phyloP scores from a whole-genome alignment of 164 flowering plant genomes.

The Malania oleifera region DNA sequence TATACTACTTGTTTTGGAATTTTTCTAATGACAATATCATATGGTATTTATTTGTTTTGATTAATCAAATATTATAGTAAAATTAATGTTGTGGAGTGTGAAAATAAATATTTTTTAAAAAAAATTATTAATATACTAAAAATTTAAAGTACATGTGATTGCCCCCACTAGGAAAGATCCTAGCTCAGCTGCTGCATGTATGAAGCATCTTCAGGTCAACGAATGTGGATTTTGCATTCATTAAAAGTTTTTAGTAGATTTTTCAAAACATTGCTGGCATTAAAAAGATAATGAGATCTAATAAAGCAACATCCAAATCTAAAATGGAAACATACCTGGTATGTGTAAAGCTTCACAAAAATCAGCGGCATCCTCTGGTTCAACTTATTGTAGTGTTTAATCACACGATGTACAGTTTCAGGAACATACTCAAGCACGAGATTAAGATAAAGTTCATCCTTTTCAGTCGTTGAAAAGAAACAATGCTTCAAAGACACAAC shows the following conservation, averaged over 20 bases:
- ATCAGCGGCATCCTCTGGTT: constrained; percentile 61
- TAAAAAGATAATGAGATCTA: not conserved
- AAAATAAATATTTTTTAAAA: too few relatives aligned
- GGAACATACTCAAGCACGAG: constrained; percentile 67
- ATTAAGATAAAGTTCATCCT: constrained; percentile 61
- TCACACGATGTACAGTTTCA: constrained; percentile 60
- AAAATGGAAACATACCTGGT: constrained; percentile 38
- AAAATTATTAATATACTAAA: too few relatives aligned
- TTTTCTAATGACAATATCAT: too few relatives aligned
- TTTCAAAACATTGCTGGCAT: not conserved
- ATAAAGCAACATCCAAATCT: not conserved
- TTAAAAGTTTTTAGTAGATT: not conserved
- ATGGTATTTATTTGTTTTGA: too few relatives aligned
- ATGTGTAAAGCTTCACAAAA: constrained; percentile 52
- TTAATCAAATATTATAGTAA: too few relatives aligned
- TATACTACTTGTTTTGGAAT: too few relatives aligned
- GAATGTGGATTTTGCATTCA: not conserved
- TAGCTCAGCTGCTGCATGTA: too few relatives aligned
- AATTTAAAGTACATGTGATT: too few relatives aligned
- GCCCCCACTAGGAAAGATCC: too few relatives aligned
- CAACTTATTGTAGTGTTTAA: constrained; percentile 57
- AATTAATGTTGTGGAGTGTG: too few relatives aligned
- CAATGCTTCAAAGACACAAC: constrained; percentile 62
- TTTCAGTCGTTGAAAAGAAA: constrained; percentile 65
- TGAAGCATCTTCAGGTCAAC: too few relatives aligned